These are phyloP conservation scores for Epicoccum nigrum DNA, from an alignment of 2,329 filamentous ascomycete genomes.

Conservation along the genomic window DNA sequence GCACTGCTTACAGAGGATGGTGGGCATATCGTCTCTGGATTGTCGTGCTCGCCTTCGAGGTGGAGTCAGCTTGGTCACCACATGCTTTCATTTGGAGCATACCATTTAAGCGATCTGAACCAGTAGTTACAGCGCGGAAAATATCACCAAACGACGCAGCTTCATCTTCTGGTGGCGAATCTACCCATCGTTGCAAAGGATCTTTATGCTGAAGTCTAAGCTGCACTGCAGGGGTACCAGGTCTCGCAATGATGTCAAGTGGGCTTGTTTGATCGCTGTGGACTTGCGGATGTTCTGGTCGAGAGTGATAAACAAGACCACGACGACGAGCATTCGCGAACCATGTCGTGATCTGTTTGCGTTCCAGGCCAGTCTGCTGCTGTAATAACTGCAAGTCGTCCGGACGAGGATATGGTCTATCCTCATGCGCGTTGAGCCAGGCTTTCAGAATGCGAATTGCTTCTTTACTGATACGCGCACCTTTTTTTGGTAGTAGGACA, in stretches of 20 bases:
- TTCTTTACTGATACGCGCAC: constrained; percentile 26
- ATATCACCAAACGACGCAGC: constrained; percentile 28
- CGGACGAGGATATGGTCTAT: constrained; percentile 30
- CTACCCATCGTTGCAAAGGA: constrained; percentile 34
- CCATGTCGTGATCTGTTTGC: constrained; percentile 32
- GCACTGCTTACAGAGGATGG: background rate
- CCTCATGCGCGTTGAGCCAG: constrained; percentile 28
- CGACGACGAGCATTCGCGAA: constrained; percentile 35
- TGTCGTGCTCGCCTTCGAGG: background rate
- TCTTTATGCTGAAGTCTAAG: constrained; percentile 14
- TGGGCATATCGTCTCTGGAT: background rate
- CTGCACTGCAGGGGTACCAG: constrained; percentile 26
- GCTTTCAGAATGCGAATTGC: constrained; percentile 28
- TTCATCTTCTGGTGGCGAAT: constrained; percentile 35
- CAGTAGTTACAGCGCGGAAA: constrained; percentile 18
- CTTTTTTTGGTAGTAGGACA: constrained; percentile 5
- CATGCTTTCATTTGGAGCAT: no score
- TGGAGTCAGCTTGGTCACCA: no score
- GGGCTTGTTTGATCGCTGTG: constrained; percentile 6
- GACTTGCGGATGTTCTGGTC: background rate
- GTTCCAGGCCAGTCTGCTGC: constrained; percentile 27
- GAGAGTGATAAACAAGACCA: constrained; percentile 19
- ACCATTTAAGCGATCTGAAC: constrained; percentile 18
- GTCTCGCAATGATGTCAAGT: constrained; percentile 27
- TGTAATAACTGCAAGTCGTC: constrained; percentile 24